phyloP scores from a whole-genome alignment of 345 rosid genomes.

The Euclidium syriacum region DNA sequence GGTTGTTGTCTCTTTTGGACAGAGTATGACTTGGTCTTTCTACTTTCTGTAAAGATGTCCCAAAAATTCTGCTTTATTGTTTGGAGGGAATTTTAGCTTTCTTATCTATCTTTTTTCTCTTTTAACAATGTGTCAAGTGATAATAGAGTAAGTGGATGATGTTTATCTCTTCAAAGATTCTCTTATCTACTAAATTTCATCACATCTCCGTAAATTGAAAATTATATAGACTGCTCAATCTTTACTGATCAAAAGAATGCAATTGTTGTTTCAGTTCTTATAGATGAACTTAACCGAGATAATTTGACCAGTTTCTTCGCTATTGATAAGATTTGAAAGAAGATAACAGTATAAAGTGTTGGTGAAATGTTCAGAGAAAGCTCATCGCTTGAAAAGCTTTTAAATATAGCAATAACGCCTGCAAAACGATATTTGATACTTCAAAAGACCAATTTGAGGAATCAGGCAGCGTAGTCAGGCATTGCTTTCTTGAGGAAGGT shows the following conservation, averaged over 20 bases:
- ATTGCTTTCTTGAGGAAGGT: conserved; percentile 65
- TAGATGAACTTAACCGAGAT: neutral
- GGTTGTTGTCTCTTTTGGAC: neutral
- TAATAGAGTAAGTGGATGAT: neutral
- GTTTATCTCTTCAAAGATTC: neutral
- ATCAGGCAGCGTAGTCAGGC: conserved; percentile 59
- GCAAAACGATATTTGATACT: conserved; percentile 19
- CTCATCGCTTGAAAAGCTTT: conserved; percentile 15
- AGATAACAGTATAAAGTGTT: neutral
- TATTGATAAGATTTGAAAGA: neutral
- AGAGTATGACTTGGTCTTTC: neutral
- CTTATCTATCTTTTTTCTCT: neutral
- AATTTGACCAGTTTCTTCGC: neutral
- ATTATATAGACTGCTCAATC: neutral
- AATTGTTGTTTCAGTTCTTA: neutral
- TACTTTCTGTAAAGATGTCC: conserved; percentile 15
- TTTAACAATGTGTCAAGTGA: neutral
- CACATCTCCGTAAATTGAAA: neutral
- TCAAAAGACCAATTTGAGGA: neutral
- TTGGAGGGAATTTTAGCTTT: neutral
- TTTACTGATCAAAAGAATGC: neutral
- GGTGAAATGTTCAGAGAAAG: conserved; percentile 5
- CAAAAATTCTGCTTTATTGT: neutral
- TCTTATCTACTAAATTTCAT: neutral
- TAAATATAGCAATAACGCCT: neutral